Evolutionary conservation across 2,329 filamentous ascomycete species (phyloP), one percentile per base, ranked within the genome.

Genomic region (Incumbomyces lentus): DNA sequence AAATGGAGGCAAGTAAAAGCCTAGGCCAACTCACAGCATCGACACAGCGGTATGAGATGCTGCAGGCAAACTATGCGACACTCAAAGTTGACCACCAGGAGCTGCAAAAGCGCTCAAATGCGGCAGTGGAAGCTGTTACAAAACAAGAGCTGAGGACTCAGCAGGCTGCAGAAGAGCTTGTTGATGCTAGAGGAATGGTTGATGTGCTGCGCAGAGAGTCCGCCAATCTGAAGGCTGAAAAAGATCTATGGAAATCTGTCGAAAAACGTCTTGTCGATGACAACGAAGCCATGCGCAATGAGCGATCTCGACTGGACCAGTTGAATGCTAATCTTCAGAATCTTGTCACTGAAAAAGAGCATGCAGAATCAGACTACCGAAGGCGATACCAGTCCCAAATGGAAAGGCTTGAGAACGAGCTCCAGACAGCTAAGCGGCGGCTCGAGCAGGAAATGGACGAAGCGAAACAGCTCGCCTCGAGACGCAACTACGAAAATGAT

Each of bases 151-250:
- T 95, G 38, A 82, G 81, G 36, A 92, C 85, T 2, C 88, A 95
- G 59, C 88, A 95, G 64, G 84, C 90, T 22, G 88, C 87, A 0
- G 90, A 96, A 64, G 90, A 98, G 57, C 75, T 96, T 5, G 81
- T 96, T 8, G 92, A 95, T 62, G 81, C 84, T 4, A 84, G 82
- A 61, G 84, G 84, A 29, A 68, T 90, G 44, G 72, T 85, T 2
- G 90, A 98, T 59, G 89, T 87, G 59, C 77, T 95, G 64, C 84
- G 88, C 44, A 88, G 87, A 54, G 92, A 98, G 62, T 87, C 82
- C 45, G 82, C 88, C 13, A 95, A 96, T 59, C 76, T 95, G 30
- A 95, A 94, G 64, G 89, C 90, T 0, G 90, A 96, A 65, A 95
- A 95, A 68, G 84, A 87, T 32, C 73, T 98, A 8, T 95, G 86